A percentile compares a stretch with the other conserved stretches of the same genome.
Conservation (phyloP, 2,329 filamentous ascomycete species). For the Calonectria naviculata region DNA sequence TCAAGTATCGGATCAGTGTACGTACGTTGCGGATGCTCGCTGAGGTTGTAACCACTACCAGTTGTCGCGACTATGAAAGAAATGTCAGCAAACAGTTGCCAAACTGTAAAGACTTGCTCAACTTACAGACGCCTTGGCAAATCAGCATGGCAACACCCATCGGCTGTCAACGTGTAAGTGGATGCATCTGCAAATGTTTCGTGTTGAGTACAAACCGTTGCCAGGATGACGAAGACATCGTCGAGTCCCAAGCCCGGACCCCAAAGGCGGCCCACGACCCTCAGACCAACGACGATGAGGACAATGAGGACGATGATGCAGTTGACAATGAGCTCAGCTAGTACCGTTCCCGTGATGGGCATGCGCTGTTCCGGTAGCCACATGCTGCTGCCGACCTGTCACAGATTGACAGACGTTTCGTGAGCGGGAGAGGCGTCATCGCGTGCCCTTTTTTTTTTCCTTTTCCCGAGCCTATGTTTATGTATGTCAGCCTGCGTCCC, state of each 20-base stretch:
- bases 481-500: neutral
- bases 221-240: slow-evolving; percentile 43
- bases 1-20: neutral
- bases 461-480: neutral
- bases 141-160: slow-evolving; percentile 41
- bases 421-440: neutral
- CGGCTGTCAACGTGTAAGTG: slow-evolving; percentile 31
- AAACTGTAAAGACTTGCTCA: neutral
- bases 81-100: neutral
- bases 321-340: slow-evolving; percentile 44
- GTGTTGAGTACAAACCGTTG: slow-evolving; percentile 31
- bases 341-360: slow-evolving; percentile 37
- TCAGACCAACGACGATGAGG: slow-evolving; percentile 39
- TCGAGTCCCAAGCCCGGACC: slow-evolving; percentile 49
- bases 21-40: slow-evolving; percentile 33
- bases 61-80: slow-evolving; percentile 30
- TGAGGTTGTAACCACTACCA: slow-evolving; percentile 38
- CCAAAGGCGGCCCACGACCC: slow-evolving; percentile 40
- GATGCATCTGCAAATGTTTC: neutral
- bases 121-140: slow-evolving; percentile 41
- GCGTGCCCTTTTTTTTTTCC: neutral
- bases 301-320: slow-evolving; percentile 44
- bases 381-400: slow-evolving; percentile 16
- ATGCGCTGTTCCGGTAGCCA: slow-evolving; percentile 25
- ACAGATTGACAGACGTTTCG: neutral